Conservation (phyloP, 306 rosid species). For the Datisca glomerata region DNA sequence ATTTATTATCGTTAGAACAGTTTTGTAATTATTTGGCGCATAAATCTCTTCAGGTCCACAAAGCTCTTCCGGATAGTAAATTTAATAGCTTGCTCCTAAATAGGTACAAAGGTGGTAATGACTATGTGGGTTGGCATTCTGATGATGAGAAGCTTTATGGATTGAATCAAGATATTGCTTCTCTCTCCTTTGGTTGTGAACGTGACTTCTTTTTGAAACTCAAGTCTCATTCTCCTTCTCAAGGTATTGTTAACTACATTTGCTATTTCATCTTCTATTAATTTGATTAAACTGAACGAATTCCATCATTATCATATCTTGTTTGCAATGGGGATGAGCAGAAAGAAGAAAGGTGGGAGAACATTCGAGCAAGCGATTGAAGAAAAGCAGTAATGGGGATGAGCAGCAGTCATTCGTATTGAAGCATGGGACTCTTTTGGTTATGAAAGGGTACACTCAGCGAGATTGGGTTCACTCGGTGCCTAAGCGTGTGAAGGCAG, state of each 20-base stretch:
- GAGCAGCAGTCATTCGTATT: constrained; percentile 57
- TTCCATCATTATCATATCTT: no score
- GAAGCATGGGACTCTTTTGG: constrained; percentile 79
- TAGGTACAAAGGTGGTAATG: constrained; percentile 79
- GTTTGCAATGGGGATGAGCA: no score
- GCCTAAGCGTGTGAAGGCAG: constrained; percentile 73
- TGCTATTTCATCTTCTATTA: constrained; percentile 1
- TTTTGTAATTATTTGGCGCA: background rate
- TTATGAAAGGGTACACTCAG: constrained; percentile 87
- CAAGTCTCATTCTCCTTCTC: constrained; percentile 34
- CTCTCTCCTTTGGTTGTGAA: constrained; percentile 74
- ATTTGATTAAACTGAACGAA: no score
- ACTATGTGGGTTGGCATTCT: constrained; percentile 90
- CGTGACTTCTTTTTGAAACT: constrained; percentile 79
- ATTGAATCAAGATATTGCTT: constrained; percentile 72
- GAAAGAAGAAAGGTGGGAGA: constrained; percentile 35
- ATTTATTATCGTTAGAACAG: no score
- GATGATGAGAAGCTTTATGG: constrained; percentile 92
- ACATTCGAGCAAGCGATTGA: constrained; percentile 47
- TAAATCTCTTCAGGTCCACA: constrained; percentile 48
- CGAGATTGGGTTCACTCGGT: constrained; percentile 92
- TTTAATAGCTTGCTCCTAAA: constrained; percentile 84
- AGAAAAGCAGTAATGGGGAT: constrained; percentile 31
- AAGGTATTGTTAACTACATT: constrained; percentile 41
- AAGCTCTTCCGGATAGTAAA: constrained; percentile 81